Conservation (phyloP, 116 monocot species). For the Posidonia oceanica region DNA sequence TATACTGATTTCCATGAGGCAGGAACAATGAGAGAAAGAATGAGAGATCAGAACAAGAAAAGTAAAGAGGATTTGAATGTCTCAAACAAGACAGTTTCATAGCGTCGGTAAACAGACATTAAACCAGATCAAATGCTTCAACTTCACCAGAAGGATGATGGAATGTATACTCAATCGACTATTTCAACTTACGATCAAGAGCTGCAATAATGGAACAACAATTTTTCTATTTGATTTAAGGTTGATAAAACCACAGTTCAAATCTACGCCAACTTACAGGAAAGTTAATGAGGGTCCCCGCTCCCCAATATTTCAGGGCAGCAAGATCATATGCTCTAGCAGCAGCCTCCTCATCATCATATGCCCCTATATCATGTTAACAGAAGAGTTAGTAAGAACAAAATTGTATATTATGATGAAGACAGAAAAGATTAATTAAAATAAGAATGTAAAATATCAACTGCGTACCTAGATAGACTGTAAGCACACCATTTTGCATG, state of each 20-base stretch:
- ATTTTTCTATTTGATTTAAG: too few species aligned
- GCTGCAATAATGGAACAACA: neutral
- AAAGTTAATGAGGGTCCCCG: conserved; percentile 96
- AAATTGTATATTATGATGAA: neutral
- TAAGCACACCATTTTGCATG: neutral
- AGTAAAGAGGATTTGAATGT: too few species aligned
- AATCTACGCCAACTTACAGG: conserved; percentile 26
- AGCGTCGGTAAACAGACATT: too few species aligned
- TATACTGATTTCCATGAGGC: too few species aligned
- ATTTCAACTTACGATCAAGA: neutral
- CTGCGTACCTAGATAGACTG: conserved; percentile 28
- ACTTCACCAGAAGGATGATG: too few species aligned
- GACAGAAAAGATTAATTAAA: neutral
- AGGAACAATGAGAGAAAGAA: too few species aligned
- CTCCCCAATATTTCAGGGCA: conserved; percentile 97
- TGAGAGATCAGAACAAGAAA: too few species aligned
- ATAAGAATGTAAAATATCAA: neutral
- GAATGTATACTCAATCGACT: too few species aligned
- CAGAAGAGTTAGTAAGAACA: neutral
- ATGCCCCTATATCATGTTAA: conserved; percentile 51
- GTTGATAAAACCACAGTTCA: neutral
- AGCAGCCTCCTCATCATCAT: conserved; percentile 99
- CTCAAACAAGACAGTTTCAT: too few species aligned
- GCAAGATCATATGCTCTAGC: conserved; percentile 99
- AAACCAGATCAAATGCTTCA: too few species aligned